phyloP scores from a whole-genome alignment of 1,284 basidiomycete genomes.

The Microbotryum violaceum region DNA sequence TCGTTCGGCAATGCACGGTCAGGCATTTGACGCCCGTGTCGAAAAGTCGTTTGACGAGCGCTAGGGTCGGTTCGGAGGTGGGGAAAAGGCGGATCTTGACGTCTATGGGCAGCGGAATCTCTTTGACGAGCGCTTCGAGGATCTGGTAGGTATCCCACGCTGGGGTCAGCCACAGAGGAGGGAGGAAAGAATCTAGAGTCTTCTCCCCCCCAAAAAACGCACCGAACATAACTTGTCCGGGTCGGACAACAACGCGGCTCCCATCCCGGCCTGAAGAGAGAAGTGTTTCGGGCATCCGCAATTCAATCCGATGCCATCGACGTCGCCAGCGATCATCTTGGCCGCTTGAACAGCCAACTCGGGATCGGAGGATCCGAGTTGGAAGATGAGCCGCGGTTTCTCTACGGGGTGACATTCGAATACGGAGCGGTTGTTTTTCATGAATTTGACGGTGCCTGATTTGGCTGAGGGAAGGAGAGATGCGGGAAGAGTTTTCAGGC shows the following conservation, averaged over 20 bases:
- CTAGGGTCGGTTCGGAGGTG: constrained; percentile 52
- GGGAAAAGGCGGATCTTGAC: constrained; percentile 89
- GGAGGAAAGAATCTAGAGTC: background rate
- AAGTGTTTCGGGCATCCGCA: constrained; percentile 68
- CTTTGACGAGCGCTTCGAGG: constrained; percentile 61
- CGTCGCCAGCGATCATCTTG: constrained; percentile 73
- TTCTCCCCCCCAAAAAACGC: too few species aligned
- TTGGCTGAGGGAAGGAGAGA: constrained; percentile 48
- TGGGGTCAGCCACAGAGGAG: background rate
- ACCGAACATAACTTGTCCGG: constrained; percentile 73
- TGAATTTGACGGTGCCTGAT: constrained; percentile 84
- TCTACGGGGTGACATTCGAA: constrained; percentile 93
- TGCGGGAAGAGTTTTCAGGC: background rate
- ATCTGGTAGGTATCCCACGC: constrained; percentile 48
- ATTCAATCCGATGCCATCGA: constrained; percentile 89
- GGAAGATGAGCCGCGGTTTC: constrained; percentile 79
- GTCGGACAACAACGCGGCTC: constrained; percentile 83
- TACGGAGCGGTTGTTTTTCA: constrained; percentile 63
- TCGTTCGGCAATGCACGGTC: constrained; percentile 91
- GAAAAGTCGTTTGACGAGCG: constrained; percentile 76
- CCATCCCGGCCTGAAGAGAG: constrained; percentile 92
- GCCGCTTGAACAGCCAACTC: constrained; percentile 87
- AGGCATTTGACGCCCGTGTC: constrained; percentile 80
- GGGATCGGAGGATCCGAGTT: constrained; percentile 85
- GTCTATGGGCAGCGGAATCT: constrained; percentile 73